These are phyloP conservation scores for Fragilariopsis cylindrus DNA, from an alignment of 108 stramenopile genomes.

Conservation along the genomic window DNA sequence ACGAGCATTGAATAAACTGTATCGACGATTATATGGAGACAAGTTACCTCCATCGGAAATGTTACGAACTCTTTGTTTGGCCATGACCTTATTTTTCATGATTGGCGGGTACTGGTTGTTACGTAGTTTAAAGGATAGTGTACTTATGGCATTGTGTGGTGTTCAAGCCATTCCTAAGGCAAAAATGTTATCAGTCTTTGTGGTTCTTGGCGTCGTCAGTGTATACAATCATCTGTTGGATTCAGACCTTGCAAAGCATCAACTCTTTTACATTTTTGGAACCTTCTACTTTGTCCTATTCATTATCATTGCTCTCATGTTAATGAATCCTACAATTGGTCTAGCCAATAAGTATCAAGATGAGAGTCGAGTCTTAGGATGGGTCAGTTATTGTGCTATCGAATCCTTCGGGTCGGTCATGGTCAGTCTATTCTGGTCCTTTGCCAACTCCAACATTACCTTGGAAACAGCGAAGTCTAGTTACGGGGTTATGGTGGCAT, in stretches of 20 bases:
- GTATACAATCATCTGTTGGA: constrained; percentile 93
- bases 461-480: constrained; percentile 92
- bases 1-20: constrained; percentile 48
- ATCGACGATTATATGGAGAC: constrained; percentile 87
- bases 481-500: constrained; percentile 95
- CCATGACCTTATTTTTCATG: constrained; percentile 95
- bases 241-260: constrained; percentile 84
- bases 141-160: constrained; percentile 93
- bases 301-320: constrained; percentile 65
- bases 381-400: constrained; percentile 95
- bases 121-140: constrained; percentile 92
- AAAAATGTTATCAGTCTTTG: constrained; percentile 92
- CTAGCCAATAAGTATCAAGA: constrained; percentile 76
- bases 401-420: constrained; percentile 96
- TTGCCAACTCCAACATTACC: constrained; percentile 90
- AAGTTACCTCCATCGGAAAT: constrained; percentile 81
- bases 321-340: constrained; percentile 87
- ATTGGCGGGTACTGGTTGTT: constrained; percentile 98
- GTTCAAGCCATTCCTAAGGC: constrained; percentile 92
- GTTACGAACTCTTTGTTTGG: constrained; percentile 84
- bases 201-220: constrained; percentile 88
- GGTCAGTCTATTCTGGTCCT: constrained; percentile 95
- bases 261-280: constrained; percentile 95
- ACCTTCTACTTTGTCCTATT: constrained; percentile 90
- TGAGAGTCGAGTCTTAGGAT: constrained; percentile 84